Evolutionary conservation across 2,329 filamentous ascomycete species (phyloP).

Genomic region (Chaetomiaceae sp.): DNA sequence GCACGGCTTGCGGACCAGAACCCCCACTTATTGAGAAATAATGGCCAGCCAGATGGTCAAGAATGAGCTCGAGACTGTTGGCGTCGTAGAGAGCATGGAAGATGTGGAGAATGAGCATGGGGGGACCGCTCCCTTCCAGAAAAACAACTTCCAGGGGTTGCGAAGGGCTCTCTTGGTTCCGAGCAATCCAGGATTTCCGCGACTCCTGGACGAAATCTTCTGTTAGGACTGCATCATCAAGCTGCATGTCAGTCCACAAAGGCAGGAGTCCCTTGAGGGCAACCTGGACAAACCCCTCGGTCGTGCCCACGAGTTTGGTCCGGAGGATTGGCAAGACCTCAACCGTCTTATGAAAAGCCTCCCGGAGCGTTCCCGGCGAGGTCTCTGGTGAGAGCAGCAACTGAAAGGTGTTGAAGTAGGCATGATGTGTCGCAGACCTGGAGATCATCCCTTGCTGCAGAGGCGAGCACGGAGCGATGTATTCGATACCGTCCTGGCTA

Average conservation of each 20-base stretch:
- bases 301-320: constrained; percentile 66
- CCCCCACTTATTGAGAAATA: constrained; percentile 38
- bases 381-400: constrained; percentile 48
- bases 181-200: constrained; percentile 46
- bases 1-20: neutral
- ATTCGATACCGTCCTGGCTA: constrained; percentile 55
- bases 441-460: constrained; percentile 84
- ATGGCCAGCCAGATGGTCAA: constrained; percentile 50
- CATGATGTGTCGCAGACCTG: constrained; percentile 44
- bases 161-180: constrained; percentile 45
- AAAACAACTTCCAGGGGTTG: constrained; percentile 50
- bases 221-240: constrained; percentile 29
- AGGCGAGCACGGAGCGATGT: constrained; percentile 76
- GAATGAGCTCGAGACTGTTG: constrained; percentile 65
- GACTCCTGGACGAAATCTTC: constrained; percentile 22
- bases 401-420: constrained; percentile 75
- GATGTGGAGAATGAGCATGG: constrained; percentile 58
- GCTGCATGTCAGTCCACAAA: constrained; percentile 40
- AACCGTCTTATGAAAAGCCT: constrained; percentile 55
- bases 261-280: constrained; percentile 44
- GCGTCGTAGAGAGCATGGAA: constrained; percentile 90
- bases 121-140: constrained; percentile 27
- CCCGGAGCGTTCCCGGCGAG: constrained; percentile 43
- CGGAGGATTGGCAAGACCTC: constrained; percentile 59
- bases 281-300: constrained; percentile 72